Conservation (phyloP, 2,329 filamentous ascomycete genomes). For the Scytalidium sp. region DNA sequence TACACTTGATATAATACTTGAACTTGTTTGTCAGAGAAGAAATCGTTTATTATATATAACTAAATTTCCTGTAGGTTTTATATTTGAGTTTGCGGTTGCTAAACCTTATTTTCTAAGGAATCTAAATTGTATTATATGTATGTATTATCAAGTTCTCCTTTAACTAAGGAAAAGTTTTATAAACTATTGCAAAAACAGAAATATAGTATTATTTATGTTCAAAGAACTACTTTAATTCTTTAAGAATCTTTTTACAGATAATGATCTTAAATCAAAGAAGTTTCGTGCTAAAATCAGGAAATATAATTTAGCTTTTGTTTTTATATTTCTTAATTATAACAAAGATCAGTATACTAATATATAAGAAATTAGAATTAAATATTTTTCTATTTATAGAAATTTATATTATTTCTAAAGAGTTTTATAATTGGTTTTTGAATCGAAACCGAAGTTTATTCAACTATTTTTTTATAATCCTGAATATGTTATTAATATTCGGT, state of each 20-base stretch:
- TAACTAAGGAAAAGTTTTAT: neutral
- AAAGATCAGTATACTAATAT: neutral
- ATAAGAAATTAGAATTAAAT: neutral
- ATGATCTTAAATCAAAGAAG: neutral
- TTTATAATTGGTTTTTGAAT: neutral
- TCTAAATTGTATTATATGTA: neutral
- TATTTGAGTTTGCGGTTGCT: neutral
- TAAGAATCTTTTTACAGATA: neutral
- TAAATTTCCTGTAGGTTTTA: neutral
- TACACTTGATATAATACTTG: neutral
- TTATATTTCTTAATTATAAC: slow-evolving; percentile 2
- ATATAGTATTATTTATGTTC: neutral
- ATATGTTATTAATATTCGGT: neutral
- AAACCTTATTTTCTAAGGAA: neutral
- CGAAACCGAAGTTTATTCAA: neutral
- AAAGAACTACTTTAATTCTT: neutral
- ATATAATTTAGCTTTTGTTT: neutral
- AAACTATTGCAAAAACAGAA: neutral
- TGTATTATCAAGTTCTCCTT: neutral
- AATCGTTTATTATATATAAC: neutral
- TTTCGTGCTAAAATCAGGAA: slow-evolving; percentile 1
- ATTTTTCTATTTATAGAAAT: slow-evolving; percentile 1
- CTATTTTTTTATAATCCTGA: slow-evolving; percentile 3
- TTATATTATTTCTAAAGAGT: neutral
- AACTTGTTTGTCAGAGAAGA: neutral